A percentile compares a stretch with the other conserved stretches of the same genome.
phyloP scores from a whole-genome alignment of 495 filamentous ascomycete genomes.

The Parathielavia hyrcaniae region DNA sequence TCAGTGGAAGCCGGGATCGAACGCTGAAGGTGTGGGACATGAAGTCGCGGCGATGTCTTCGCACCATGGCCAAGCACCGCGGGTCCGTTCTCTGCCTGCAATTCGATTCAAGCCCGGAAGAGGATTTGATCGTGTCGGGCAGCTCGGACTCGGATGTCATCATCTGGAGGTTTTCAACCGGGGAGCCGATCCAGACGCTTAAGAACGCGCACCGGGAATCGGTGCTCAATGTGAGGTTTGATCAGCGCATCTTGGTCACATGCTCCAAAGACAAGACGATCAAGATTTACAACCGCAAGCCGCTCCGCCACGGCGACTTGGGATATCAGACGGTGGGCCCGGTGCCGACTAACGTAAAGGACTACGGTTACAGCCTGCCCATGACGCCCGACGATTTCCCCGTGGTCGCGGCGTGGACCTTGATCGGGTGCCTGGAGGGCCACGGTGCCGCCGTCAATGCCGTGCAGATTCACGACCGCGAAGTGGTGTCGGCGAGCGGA shows the following conservation, averaged over 20 bases:
- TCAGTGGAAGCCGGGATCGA: slow-evolving; percentile 86
- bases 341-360: slow-evolving; percentile 45
- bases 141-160: slow-evolving; percentile 88
- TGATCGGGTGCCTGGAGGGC: slow-evolving; percentile 69
- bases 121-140: slow-evolving; percentile 89
- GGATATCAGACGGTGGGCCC: slow-evolving; percentile 56
- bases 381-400: slow-evolving; percentile 39
- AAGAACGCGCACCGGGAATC: slow-evolving; percentile 75
- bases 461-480: slow-evolving; percentile 77
- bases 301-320: slow-evolving; percentile 59
- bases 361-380: slow-evolving; percentile 42
- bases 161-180: slow-evolving; percentile 89
- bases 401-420: slow-evolving; percentile 58
- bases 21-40: slow-evolving; percentile 89
- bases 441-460: slow-evolving; percentile 93
- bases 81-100: slow-evolving; percentile 93
- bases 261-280: slow-evolving; percentile 96
- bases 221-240: slow-evolving; percentile 92
- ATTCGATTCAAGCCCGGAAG: slow-evolving; percentile 84
- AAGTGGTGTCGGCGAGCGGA: slow-evolving; percentile 90
- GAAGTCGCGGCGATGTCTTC: slow-evolving; percentile 66
- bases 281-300: slow-evolving; percentile 83
- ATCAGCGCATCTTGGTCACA: slow-evolving; percentile 83
- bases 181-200: slow-evolving; percentile 67
- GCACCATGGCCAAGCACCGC: slow-evolving; percentile 67